Percentiles rank a stretch among this genome's conserved stretches.
phyloP scores from a whole-genome alignment of 2,329 filamentous ascomycete species.

The Diaporthe caulivora region DNA sequence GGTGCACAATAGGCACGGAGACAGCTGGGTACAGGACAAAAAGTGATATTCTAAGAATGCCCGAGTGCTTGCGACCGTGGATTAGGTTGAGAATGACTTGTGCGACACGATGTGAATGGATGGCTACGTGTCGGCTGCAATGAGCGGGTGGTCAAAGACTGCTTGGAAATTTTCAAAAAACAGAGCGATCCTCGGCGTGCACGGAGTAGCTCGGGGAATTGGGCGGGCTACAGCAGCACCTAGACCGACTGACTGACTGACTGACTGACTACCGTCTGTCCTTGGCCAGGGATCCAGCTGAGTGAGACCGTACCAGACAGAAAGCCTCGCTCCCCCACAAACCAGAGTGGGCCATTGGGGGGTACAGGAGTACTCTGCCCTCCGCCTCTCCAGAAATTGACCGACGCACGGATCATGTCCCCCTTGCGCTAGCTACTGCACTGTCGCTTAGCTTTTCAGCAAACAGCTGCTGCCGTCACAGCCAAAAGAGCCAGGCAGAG shows the following conservation, averaged over 20 bases:
- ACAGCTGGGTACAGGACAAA: neutral
- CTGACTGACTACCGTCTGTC: too few species aligned
- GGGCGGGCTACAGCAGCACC: neutral
- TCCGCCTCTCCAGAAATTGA: conserved; percentile 5
- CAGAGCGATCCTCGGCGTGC: conserved; percentile 22
- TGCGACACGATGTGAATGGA: conserved; percentile 14
- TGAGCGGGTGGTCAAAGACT: conserved; percentile 8
- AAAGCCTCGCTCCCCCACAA: conserved; percentile 7
- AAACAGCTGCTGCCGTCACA: neutral
- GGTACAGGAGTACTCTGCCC: neutral
- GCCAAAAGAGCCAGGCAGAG: neutral
- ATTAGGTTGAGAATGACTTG: conserved; percentile 24
- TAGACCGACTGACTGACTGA: too few species aligned
- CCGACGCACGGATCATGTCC: neutral
- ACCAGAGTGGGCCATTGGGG: neutral
- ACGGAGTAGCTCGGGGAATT: conserved; percentile 28
- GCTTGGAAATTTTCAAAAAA: conserved; percentile 30
- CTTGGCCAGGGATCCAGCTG: too few species aligned
- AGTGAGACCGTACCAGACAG: neutral
- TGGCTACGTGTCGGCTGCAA: conserved; percentile 12
- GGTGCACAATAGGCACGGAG: neutral
- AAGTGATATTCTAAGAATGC: neutral
- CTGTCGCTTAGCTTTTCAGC: conserved; percentile 4
- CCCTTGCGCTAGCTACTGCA: neutral
- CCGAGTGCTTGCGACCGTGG: neutral